Conservation (phyloP, 148 eudicot species). For the Rhododendron simsii region DNA sequence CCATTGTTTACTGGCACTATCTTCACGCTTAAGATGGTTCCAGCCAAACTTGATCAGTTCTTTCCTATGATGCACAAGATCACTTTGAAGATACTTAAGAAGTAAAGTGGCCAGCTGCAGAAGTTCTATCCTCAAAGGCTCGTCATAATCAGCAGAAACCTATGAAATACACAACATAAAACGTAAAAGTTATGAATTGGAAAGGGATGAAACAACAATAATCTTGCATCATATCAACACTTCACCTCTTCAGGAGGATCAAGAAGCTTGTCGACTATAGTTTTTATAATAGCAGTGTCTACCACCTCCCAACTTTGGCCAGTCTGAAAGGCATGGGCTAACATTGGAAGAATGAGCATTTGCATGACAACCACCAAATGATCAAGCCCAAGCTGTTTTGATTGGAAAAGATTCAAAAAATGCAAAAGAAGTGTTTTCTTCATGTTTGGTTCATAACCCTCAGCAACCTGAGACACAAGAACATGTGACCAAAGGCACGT, state of each 20-base stretch:
- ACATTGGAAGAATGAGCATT: constrained; percentile 98
- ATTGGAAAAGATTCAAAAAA: constrained; percentile 82
- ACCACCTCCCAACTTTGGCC: constrained; percentile 98
- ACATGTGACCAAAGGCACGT: not conserved
- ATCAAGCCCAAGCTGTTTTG: constrained; percentile 76
- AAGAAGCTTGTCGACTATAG: constrained; percentile 87
- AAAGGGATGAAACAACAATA: not conserved
- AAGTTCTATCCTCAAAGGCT: constrained; percentile 95
- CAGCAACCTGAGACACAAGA: constrained; percentile 66
- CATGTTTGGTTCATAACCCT: constrained; percentile 82
- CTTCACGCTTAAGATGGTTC: constrained; percentile 99
- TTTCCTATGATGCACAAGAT: constrained; percentile 92
- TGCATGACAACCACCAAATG: constrained; percentile 93
- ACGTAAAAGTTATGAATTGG: not conserved
- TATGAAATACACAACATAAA: constrained; percentile 17
- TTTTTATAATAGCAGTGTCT: constrained; percentile 76
- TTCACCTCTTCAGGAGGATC: constrained; percentile 98
- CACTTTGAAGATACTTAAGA: constrained; percentile 89
- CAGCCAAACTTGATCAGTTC: constrained; percentile 99
- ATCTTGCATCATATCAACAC: not conserved
- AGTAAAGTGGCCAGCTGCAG: constrained; percentile 94
- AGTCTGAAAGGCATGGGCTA: constrained; percentile 96
- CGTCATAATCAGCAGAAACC: constrained; percentile 98
- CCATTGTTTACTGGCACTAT: constrained; percentile 99
- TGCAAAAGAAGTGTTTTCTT: constrained; percentile 88